phyloP scores from a whole-genome alignment of 331 rosid species.

The Stylosanthes scabra region DNA sequence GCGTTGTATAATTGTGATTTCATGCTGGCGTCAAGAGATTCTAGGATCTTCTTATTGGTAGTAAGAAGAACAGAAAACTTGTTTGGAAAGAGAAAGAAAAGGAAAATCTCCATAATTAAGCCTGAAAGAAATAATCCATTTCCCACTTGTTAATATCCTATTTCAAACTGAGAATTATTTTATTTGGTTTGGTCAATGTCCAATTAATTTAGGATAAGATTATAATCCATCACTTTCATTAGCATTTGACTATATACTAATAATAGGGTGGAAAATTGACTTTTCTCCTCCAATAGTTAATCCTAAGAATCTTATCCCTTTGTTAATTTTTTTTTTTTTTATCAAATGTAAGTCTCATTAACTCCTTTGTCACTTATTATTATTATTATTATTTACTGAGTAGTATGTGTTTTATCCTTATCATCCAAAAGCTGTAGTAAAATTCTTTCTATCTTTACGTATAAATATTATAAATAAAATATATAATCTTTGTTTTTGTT shows the following conservation, averaged over 20 bases:
- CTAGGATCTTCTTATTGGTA: conserved; percentile 22
- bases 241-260: conserved; percentile 20
- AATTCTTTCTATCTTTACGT: not conserved
- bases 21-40: conserved; percentile 32
- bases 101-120: not conserved
- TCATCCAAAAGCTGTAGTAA: not conserved
- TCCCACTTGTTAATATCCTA: not conserved
- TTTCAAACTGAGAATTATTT: not conserved
- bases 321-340: too few relatives aligned
- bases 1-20: conserved; percentile 15
- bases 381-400: not conserved
- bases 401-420: too few relatives aligned
- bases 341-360: too few relatives aligned
- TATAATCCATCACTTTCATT: conserved; percentile 10
- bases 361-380: not conserved
- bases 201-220: conserved; percentile 16
- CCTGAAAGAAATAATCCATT: not conserved
- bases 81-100: not conserved
- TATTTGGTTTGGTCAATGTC: conserved; percentile 6
- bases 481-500: too few relatives aligned
- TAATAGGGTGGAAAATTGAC: not conserved
- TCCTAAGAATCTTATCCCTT: not conserved
- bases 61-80: not conserved
- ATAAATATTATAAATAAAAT: not conserved
- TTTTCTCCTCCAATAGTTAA: conserved; percentile 2